Evolutionary conservation across 352 stramenopile genomes (phyloP), one percentile per base, ranked within the genome.

Genomic region (Phytophthora europaea): DNA sequence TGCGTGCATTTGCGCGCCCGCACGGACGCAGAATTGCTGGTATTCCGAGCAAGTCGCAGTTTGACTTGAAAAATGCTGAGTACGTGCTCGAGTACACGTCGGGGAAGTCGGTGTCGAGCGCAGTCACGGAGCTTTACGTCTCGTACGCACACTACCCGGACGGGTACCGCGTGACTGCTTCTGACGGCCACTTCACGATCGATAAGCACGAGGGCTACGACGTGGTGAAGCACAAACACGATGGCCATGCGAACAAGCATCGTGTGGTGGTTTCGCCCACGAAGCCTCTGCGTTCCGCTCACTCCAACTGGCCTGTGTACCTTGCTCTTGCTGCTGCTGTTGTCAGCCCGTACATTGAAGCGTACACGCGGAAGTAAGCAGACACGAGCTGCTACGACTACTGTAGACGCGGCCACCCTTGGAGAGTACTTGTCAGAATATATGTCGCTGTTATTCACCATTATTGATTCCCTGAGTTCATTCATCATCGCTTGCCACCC

Each of bases 11-110:
- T 53, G 84, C 84, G 38, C 85, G 88, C 8, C 87, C 88, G 1
- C 78, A 87, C 43, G 76, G 85, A 26, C 81, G 72, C 18, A 91
- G 87, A 55, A 91, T 94, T 40, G 81, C 83, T 13, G 90, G 90
- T 6, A 73, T 89, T 12, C 88, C 87, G 10, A 73, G 45, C 43
- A 87, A 83, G 65, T 91, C 87, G 52, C 38, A 66, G 28, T 96
- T 94, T 64, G 56, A 76, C 9, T 70, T 89, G 43, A 59, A 73
- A 4, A 74, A 59, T 4, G 75, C 70, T 0, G 77, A 78, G 40
- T 95, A 93, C 51, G 65, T 80, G 31, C 69, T 93, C 38, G 80
- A 89, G 56, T 91, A 81, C 69, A 60, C 70, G 10, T 81, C 78
- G 8, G 50, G 51, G 22, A 65, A 67, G 28, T 34, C 51, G 9